Percentiles rank a stretch among this genome's conserved stretches.
Evolutionary conservation across 306 rosid species (phyloP).

Genomic region (Leucaena leucocephala): DNA sequence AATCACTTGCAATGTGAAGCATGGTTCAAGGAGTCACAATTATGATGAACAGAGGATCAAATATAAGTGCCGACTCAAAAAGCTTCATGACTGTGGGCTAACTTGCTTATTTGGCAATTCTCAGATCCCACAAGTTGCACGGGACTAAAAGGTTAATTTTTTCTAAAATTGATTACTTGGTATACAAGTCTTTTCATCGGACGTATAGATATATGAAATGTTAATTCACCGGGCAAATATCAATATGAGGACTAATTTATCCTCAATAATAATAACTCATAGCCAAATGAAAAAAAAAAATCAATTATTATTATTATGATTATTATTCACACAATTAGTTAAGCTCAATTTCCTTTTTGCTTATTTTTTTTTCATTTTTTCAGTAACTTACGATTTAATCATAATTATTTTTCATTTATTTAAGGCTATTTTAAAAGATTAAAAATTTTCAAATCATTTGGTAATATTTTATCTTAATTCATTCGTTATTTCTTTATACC

Average conservation of each 20-base stretch:
- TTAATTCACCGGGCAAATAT: background rate
- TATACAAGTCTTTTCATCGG: too few species aligned
- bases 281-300: background rate
- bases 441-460: background rate
- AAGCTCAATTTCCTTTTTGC: background rate
- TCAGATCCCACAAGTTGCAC: background rate
- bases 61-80: background rate
- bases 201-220: background rate
- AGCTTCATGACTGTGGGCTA: background rate
- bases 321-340: background rate
- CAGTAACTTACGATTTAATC: background rate
- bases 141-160: too few species aligned
- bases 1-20: background rate
- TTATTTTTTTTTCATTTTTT: too few species aligned
- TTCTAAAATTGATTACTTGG: too few species aligned
- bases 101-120: constrained; percentile 9
- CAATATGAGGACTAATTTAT: background rate
- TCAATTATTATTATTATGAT: background rate
- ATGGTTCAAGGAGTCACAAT: too few species aligned
- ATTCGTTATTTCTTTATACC: background rate
- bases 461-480: background rate
- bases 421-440: background rate
- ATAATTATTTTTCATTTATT: too few species aligned
- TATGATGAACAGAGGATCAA: background rate
- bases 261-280: background rate